Percentiles rank a stretch among this genome's conserved stretches.
These are phyloP conservation scores for Aegilops umbellulata DNA, from an alignment of 176 grass and related monocot species.

Conservation along the genomic window DNA sequence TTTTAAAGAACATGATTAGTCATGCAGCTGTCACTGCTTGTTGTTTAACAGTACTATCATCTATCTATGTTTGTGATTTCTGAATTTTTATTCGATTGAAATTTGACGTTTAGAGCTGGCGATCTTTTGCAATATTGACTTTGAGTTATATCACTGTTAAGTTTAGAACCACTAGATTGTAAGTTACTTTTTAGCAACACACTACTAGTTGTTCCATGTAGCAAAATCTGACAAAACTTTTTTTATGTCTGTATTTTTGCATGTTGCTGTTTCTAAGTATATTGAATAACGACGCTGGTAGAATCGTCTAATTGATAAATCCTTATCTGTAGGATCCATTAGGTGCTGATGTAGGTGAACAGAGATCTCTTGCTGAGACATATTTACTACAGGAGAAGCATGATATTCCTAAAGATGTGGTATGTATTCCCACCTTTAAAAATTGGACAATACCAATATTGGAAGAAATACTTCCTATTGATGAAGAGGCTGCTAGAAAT, in stretches of 20 bases:
- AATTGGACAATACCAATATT: background rate
- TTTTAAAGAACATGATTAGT: background rate
- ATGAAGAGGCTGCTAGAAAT: background rate
- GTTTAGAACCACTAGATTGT: background rate
- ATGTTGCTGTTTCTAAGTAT: constrained; percentile 6
- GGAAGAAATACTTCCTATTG: background rate
- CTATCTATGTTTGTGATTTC: background rate
- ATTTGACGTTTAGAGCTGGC: background rate
- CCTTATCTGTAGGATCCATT: constrained; percentile 46
- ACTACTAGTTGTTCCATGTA: background rate
- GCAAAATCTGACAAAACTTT: background rate
- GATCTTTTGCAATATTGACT: background rate
- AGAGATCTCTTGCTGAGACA: constrained; percentile 73
- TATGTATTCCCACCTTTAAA: constrained; percentile 23
- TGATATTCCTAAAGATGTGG: constrained; percentile 39
- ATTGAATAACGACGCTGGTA: background rate
- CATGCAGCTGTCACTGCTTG: background rate
- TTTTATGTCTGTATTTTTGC: background rate
- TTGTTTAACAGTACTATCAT: background rate
- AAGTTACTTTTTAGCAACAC: background rate
- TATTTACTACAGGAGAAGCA: constrained; percentile 68
- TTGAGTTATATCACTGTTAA: constrained; percentile 16
- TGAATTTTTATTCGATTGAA: background rate
- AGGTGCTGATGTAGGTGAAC: constrained; percentile 37
- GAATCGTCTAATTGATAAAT: constrained; percentile 26